Evolutionary conservation across 169 alveolate genomes (phyloP), one percentile per base, ranked within the genome.

Genomic region (Plasmodium knowlesi): DNA sequence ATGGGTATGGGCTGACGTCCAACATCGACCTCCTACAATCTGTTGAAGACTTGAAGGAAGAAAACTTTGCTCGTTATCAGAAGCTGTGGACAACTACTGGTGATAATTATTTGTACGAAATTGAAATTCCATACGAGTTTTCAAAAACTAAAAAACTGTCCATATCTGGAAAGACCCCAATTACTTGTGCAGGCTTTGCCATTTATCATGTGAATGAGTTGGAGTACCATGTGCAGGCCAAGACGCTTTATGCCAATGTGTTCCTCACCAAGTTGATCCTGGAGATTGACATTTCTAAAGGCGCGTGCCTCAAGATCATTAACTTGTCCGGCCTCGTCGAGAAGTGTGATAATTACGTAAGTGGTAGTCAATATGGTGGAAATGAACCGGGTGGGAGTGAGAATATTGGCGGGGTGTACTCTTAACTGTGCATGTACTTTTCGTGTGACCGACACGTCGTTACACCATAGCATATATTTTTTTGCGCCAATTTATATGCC

Each of bases 1-100:
- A 90, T 61, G 97, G 97, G 1, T 95, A 93, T 79, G 97, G 97
- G 5, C 73, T 95, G 28, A 95, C 97, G 1, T 95, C 97, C 22
- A 95, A 95, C 46, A 57, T 84, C 43, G 93, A 95, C 74, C 37
- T 39, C 16, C 28, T 71, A 10, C 57, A 78, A 25, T 71, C 92
- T 4, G 41, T 50, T 9, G 80, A 46, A 2, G 90, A 82, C 37
- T 78, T 57, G 70, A 78, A 19, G 67, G 37, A 80, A 16, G 32
- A 41, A n/a, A 73, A 89, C 30, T 95, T 93, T 53, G 93, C 92
- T 3, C 61, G 9, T 22, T 14, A 54, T 79, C 97, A 95, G 71
- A 89, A 81, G 82, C 89, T 95, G 10, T 95, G 96, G 96, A 72
- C 94, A 61, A 95, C 97, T 16, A 74, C 92, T 9, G 97, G 97